Evolutionary conservation across 2,329 filamentous ascomycete species (phyloP).

Genomic region (Colletotrichum sojae): DNA sequence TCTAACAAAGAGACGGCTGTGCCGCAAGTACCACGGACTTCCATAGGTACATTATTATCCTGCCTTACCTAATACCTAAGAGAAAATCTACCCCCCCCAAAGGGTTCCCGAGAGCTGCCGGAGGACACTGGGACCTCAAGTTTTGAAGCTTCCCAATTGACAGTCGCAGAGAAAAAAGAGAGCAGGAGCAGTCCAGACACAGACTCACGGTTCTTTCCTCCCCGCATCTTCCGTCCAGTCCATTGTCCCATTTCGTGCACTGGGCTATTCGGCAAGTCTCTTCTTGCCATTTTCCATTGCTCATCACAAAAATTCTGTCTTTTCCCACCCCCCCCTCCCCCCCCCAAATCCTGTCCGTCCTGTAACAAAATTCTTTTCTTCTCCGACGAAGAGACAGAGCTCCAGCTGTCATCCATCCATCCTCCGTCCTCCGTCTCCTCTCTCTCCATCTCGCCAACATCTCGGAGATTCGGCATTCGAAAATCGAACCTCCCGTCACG

Average conservation of each 20-base stretch:
- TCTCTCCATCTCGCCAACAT: conserved; percentile 6
- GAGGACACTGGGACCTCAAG: background rate
- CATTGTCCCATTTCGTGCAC: background rate
- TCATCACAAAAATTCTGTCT: background rate
- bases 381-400: background rate
- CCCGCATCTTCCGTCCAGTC: conserved; percentile 22
- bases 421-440: background rate
- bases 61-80: background rate
- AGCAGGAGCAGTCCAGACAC: too few species aligned
- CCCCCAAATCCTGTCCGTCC: background rate
- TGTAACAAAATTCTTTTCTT: background rate
- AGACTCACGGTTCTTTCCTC: background rate
- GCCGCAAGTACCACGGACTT: too few species aligned
- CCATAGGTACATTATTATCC: too few species aligned
- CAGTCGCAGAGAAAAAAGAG: background rate
- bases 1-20: too few species aligned
- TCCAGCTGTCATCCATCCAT: background rate
- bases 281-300: background rate
- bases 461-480: conserved; percentile 33
- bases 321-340: background rate
- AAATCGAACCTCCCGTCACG: background rate
- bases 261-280: too few species aligned
- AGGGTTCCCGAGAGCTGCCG: conserved; percentile 25
- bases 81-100: background rate
- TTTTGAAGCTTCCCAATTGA: background rate